Base-by-base conservation (phyloP, 2,329 filamentous ascomycete genomes). In the Cercospora zeina region DNA sequence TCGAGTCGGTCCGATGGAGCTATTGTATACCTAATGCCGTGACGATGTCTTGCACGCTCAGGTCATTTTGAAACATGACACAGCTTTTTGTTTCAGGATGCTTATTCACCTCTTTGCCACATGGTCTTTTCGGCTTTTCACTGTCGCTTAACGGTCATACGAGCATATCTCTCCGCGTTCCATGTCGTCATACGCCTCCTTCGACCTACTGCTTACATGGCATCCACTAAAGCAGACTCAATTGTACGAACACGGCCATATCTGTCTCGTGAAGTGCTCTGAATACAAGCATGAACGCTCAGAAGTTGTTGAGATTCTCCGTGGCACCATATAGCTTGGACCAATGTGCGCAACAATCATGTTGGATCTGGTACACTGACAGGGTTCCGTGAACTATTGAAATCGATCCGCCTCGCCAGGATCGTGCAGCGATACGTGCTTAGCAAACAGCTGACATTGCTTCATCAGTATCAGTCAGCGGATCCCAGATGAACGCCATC, bases 221-320 rank as follows among this genome's bases (percentile, higher is more conserved):
- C 65, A 66, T 14, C 62, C 64, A 16, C 61, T 49, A 3, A 67
- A 37, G 37, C 47, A 58, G 11, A 62, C 62, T 24, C 66, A 42
- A 31, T 67, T 36, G 37, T 65, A 57, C 5, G 60, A 65, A 36
- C 65, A 67, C 65, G 59, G 66, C 7, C 57, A 51, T 6, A 63
- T 54, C 10, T 57, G 59, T 8, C 31, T 39, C 8, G 59, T 51
- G 24, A 42, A 21, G 2, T 54, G 11, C 5, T 11, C 6, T 7
- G 63, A 56, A 5, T 62, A 63, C 34, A 64, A 67, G 10, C 61
- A 64, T 16, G 58, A 65, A 62, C 65, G 57, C 60, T 61, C 65
- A 58, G 66, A 65, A 9, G 61, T 61, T 39, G 3, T 65, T 64
- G 59, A 67, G 67, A 31, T 62, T 67, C 59, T 67, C 62, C 63